Evolutionary conservation across 2,329 filamentous ascomycete genomes (phyloP), one percentile per base, ranked within the genome.

Genomic region (Scopulariopsis brevicaulis): DNA sequence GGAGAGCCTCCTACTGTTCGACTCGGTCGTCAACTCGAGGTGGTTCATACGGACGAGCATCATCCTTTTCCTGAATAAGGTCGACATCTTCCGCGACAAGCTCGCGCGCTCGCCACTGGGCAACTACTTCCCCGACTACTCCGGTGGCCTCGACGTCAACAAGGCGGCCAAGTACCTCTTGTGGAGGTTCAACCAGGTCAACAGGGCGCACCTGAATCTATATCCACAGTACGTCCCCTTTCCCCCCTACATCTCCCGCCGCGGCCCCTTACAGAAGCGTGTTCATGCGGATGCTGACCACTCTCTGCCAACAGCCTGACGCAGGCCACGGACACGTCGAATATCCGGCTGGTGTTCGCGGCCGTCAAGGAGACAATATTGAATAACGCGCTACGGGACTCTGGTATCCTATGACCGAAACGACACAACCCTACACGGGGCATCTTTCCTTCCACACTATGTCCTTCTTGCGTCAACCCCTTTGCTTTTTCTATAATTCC

Each of bases 41-140:
- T 99, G 94, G 94, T 99, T 99, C 73, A 96, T 97, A 88, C 82
- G 94, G 65, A 99, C 94, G 14, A 96, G 92, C 69, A 99, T 99
- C 69, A 97, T 99, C 68, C 79, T 99, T 59, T 99, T 99, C 76
- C 80, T 99, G 62, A 99, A 99, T 78, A 99, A 99, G 73, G 94
- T 99, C 64, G 94, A 99, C 75, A 83, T 99, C 59, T 99, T 99
- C 80, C 93, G 94, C 71, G 87, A 91, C 68, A 99, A 99, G 72
- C 84, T 99, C 32, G 84, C 84, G 58, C 84, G 92, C 62, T 96
- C 91, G 58, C 93, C 94, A 0, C 74, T 99, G 53, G 89, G 86
- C 65, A 96, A 93, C 69, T 99, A 97, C 71, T 99, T 99, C 68
- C 93, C 92, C 0, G 94, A 99, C 71, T 99, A 99, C 70, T 96